Conservation (phyloP, 1,139 yeast species). For the Suhomyces yuchorum region DNA sequence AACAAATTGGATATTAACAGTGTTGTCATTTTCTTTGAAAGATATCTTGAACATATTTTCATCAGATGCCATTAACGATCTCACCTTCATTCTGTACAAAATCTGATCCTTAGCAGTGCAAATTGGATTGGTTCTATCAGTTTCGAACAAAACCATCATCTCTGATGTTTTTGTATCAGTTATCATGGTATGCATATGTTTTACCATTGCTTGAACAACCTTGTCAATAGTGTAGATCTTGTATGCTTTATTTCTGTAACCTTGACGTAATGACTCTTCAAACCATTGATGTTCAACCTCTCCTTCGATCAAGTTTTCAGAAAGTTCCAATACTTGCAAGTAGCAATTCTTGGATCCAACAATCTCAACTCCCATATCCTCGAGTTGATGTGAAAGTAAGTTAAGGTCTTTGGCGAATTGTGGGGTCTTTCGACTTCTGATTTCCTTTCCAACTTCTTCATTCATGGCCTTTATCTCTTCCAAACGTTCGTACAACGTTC, state of each 20-base stretch:
- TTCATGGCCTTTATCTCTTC: constrained; percentile 72
- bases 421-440: constrained; percentile 64
- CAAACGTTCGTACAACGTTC: constrained; percentile 78
- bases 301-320: constrained; percentile 82
- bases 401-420: constrained; percentile 89
- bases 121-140: constrained; percentile 63
- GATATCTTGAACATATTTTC: constrained; percentile 92
- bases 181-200: constrained; percentile 80
- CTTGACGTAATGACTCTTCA: constrained; percentile 94
- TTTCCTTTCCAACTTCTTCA: constrained; percentile 68
- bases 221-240: constrained; percentile 91
- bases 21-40: constrained; percentile 54
- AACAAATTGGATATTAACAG: constrained; percentile 78
- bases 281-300: constrained; percentile 94
- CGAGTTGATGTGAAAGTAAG: constrained; percentile 76
- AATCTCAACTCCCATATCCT: constrained; percentile 76
- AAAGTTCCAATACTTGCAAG: constrained; percentile 68
- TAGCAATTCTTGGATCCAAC: constrained; percentile 71
- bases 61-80: constrained; percentile 76
- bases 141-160: constrained; percentile 76
- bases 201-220: constrained; percentile 85
- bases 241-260: constrained; percentile 90
- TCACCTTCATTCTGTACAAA: constrained; percentile 83
- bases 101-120: constrained; percentile 88
- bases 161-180: constrained; percentile 84